A percentile compares a stretch with the other conserved stretches of the same genome.
Evolutionary conservation across 1,139 yeast genomes (phyloP).

Genomic region (Geotrichum citri-aurantii): DNA sequence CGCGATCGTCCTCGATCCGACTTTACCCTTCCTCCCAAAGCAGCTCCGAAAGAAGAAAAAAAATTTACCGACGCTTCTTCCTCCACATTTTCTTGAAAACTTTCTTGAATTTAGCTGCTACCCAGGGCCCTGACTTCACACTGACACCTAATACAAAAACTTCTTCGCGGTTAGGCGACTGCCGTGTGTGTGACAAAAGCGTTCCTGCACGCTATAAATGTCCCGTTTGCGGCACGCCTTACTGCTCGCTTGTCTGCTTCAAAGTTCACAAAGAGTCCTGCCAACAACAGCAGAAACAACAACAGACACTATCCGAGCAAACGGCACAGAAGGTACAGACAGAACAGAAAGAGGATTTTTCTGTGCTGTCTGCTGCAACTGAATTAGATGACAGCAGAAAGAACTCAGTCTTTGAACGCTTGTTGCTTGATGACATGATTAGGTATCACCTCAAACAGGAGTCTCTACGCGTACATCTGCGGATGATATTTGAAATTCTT

Average conservation of each 20-base stretch:
- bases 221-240: slow-evolving; percentile 47
- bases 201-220: slow-evolving; percentile 51
- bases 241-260: slow-evolving; percentile 55
- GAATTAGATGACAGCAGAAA: slow-evolving; percentile 10
- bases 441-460: slow-evolving; percentile 43
- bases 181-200: slow-evolving; percentile 42
- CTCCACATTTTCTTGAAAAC: background rate
- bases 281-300: slow-evolving; percentile 2
- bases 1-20: background rate
- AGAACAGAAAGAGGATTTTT: background rate
- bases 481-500: slow-evolving; percentile 44
- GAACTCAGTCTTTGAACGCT: slow-evolving; percentile 19
- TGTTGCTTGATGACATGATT: slow-evolving; percentile 41
- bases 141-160: background rate
- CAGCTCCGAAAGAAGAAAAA: background rate
- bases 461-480: slow-evolving; percentile 49
- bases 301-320: background rate
- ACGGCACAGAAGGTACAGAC: background rate
- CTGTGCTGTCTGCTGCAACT: background rate
- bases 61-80: background rate
- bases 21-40: background rate
- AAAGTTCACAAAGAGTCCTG: slow-evolving; percentile 40
- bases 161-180: slow-evolving; percentile 27
- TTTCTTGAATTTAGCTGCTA: background rate
- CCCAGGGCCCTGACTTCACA: background rate